Evolutionary conservation across 1,284 basidiomycete species (phyloP).

Genomic region (Ceratobasidium sp.): DNA sequence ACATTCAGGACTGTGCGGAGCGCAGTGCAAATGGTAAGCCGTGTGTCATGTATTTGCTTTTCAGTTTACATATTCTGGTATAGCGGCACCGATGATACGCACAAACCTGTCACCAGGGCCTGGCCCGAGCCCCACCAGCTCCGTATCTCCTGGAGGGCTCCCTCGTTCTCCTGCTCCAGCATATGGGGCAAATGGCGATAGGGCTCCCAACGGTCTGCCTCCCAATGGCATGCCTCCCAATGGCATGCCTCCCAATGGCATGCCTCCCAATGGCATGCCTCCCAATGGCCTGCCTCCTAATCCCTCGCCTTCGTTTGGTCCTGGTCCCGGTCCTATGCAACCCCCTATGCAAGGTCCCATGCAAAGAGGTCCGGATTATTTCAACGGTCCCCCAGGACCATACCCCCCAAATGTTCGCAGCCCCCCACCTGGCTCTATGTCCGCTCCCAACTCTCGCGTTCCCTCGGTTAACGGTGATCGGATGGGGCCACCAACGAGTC

Average conservation of each 20-base stretch:
- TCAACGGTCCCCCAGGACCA: conserved; percentile 22
- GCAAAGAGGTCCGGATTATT: conserved; percentile 35
- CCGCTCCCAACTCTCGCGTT: conserved; percentile 32
- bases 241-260: too few species aligned
- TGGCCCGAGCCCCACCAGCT: conserved; percentile 26
- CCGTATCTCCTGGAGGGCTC: conserved; percentile 30
- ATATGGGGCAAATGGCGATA: conserved; percentile 20
- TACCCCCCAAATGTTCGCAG: conserved; percentile 37
- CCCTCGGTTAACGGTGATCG: conserved; percentile 39
- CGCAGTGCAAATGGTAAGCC: conserved; percentile 80
- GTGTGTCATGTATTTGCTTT: neutral
- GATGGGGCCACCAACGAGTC: conserved; percentile 26
- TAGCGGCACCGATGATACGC: conserved; percentile 42
- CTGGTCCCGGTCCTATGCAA: neutral
- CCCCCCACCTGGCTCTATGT: conserved; percentile 41
- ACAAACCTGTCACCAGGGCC: conserved; percentile 24
- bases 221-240: too few species aligned
- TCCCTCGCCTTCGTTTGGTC: conserved; percentile 20
- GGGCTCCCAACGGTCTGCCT: conserved; percentile 22
- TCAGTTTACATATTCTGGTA: conserved; percentile 51
- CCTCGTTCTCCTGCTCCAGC: conserved; percentile 38
- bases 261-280: too few species aligned
- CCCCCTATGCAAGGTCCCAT: too few species aligned
- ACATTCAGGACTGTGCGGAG: conserved; percentile 87
- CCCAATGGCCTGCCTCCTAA: too few species aligned